phyloP scores from a whole-genome alignment of 2,329 filamentous ascomycete genomes.

The Ciborinia camelliae region DNA sequence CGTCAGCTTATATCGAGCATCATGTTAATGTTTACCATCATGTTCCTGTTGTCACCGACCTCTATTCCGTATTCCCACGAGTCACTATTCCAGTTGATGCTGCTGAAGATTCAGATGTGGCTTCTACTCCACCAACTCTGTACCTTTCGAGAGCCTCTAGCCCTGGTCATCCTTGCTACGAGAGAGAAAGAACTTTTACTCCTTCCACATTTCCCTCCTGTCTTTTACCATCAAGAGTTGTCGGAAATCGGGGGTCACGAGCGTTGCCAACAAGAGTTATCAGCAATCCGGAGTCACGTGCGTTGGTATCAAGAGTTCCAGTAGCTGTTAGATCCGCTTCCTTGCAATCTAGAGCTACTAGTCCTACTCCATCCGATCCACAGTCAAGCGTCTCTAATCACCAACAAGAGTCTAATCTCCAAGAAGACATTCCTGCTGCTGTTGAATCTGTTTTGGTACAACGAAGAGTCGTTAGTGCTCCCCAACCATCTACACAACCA shows the following conservation, averaged over 20 bases:
- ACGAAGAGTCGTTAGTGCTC: neutral
- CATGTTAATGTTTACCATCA: neutral
- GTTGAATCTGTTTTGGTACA: fast-evolving
- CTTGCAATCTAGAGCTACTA: neutral
- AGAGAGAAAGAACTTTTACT: too few relatives aligned
- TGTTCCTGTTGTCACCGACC: neutral
- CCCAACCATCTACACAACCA: neutral
- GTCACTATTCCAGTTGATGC: neutral
- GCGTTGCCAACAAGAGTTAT: neutral
- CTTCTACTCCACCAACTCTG: neutral
- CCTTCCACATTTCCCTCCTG: too few relatives aligned
- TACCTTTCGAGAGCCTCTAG: neutral
- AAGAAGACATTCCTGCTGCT: too few relatives aligned
- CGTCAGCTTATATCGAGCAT: too few relatives aligned
- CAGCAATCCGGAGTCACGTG: neutral
- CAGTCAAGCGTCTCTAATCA: neutral
- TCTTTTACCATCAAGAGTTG: neutral
- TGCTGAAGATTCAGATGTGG: neutral
- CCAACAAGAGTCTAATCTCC: too few relatives aligned
- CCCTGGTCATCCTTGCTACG: too few relatives aligned
- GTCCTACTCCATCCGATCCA: fast-evolving
- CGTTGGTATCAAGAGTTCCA: neutral
- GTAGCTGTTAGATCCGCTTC: neutral
- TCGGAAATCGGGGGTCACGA: too few relatives aligned
- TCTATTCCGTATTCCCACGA: neutral